Evolutionary conservation across 306 rosid genomes (phyloP).

Genomic region (Luffa acutangula): DNA sequence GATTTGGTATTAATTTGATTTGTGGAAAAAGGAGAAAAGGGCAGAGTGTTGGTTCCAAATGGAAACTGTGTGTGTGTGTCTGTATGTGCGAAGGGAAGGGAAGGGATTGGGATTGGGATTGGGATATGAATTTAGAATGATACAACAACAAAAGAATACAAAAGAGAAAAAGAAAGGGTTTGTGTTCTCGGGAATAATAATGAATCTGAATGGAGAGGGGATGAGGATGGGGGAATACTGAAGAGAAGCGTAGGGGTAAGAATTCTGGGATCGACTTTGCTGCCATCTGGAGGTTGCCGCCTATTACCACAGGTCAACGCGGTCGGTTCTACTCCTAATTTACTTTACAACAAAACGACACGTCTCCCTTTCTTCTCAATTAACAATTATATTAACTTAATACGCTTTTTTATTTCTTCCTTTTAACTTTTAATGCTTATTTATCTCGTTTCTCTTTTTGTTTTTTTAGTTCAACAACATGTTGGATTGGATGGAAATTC

Average conservation of each 20-base stretch:
- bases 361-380: neutral
- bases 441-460: no score
- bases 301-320: constrained; percentile 54
- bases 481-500: no score
- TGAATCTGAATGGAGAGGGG: constrained; percentile 23
- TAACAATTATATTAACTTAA: neutral
- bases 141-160: constrained; percentile 3
- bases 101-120: no score
- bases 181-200: constrained; percentile 5
- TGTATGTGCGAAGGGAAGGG: neutral
- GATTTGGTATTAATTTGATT: no score
- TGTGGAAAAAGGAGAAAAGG: constrained; percentile 22
- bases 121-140: neutral
- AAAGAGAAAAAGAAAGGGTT: constrained; percentile 3
- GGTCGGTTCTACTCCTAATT: neutral
- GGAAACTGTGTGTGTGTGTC: constrained; percentile 10
- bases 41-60: constrained; percentile 35
- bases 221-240: neutral
- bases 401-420: neutral
- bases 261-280: neutral
- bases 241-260: neutral
- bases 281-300: constrained; percentile 56
- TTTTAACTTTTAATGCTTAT: no score
- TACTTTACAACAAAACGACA: neutral
- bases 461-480: no score